A percentile compares a stretch with the other conserved stretches of the same genome.
Conservation (phyloP, 2,329 filamentous ascomycete species). For the Clarireedia homoeocarpa region DNA sequence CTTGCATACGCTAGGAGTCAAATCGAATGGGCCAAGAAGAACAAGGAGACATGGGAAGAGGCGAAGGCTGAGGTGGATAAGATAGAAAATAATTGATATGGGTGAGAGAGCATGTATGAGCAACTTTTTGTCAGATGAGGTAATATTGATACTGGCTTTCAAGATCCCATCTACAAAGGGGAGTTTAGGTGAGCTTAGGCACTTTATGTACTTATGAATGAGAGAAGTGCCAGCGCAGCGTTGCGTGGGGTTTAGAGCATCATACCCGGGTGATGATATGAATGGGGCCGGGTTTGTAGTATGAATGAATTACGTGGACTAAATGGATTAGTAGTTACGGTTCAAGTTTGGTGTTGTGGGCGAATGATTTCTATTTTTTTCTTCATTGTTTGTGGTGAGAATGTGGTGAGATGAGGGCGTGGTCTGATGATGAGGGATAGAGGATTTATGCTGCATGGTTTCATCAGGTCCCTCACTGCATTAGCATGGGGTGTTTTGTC, state of each 20-base stretch:
- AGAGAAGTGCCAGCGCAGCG: too few relatives aligned
- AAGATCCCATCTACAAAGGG: background rate
- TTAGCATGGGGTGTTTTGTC: too few relatives aligned
- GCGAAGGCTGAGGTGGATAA: conserved; percentile 63
- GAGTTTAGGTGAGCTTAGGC: too few relatives aligned
- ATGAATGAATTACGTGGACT: too few relatives aligned
- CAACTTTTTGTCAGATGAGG: conserved; percentile 12
- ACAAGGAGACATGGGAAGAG: conserved; percentile 66
- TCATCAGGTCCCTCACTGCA: too few relatives aligned
- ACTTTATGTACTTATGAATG: too few relatives aligned
- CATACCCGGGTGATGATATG: too few relatives aligned
- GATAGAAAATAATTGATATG: conserved; percentile 42
- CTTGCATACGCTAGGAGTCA: conserved; percentile 66
- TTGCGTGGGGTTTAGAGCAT: too few relatives aligned
- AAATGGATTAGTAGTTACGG: too few relatives aligned
- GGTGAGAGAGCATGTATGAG: conserved; percentile 12
- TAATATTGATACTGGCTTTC: conserved; percentile 9
- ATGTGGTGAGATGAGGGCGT: background rate
- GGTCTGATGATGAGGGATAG: background rate
- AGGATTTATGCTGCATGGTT: background rate
- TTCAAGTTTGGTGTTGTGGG: too few relatives aligned
- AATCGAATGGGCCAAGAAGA: conserved; percentile 67
- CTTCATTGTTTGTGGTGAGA: background rate
- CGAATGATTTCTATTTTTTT: too few relatives aligned
- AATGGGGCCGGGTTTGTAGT: too few relatives aligned